Conservation (phyloP, 148 eudicot species). For the Silene latifolia region DNA sequence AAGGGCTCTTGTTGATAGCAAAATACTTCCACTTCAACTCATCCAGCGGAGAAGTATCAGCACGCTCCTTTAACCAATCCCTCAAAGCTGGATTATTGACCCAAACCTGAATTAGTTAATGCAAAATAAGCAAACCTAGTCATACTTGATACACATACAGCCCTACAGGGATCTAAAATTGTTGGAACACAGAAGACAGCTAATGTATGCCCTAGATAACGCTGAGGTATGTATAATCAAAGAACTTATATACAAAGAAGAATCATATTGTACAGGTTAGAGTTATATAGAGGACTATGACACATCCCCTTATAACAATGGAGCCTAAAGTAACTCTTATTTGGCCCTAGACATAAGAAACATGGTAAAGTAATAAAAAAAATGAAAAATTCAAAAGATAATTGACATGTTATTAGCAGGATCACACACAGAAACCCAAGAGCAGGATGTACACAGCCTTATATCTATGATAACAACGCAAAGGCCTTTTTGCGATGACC, state of each 20-base stretch:
- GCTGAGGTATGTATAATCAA: neutral
- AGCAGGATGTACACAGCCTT: neutral
- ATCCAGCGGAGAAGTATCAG: constrained; percentile 55
- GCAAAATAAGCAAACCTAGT: constrained; percentile 4
- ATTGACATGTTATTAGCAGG: neutral
- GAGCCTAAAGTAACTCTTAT: neutral
- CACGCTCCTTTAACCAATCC: constrained; percentile 73
- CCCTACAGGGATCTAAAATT: neutral
- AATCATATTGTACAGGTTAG: neutral
- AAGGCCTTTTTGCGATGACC: neutral
- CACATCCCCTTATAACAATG: neutral
- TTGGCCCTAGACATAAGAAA: neutral
- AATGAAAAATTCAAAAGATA: neutral
- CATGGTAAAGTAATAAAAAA: neutral
- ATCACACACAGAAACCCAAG: neutral
- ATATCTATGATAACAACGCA: neutral
- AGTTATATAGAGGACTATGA: neutral
- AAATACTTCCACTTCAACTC: constrained; percentile 78
- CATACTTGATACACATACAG: neutral
- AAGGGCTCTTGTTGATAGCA: constrained; percentile 77
- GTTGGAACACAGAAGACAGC: neutral
- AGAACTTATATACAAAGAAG: neutral
- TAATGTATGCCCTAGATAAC: neutral
- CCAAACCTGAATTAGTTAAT: constrained; percentile 54
- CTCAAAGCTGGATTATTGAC: constrained; percentile 69